A percentile compares a stretch with the other conserved stretches of the same genome.
These are phyloP conservation scores for Ampelomyces quisqualis DNA, from an alignment of 2,329 filamentous ascomycete genomes.

Conservation along the genomic window DNA sequence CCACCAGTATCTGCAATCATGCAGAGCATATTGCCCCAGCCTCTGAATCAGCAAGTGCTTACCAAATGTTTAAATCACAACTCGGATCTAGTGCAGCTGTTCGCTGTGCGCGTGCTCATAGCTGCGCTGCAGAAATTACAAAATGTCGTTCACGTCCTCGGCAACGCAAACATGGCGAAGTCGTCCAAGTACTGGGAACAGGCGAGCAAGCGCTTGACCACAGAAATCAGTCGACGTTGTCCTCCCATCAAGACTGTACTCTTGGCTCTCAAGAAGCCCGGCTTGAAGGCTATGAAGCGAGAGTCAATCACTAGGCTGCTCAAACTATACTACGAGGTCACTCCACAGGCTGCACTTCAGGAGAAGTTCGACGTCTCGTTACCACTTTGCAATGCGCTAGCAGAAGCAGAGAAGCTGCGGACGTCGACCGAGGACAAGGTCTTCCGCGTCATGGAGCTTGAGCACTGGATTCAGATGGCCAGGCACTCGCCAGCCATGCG, in stretches of 20 bases:
- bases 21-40: constrained; percentile 82
- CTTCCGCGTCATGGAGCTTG: constrained; percentile 70
- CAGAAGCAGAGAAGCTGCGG: constrained; percentile 54
- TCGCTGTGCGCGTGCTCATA: constrained; percentile 76
- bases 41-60: constrained; percentile 76
- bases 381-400: constrained; percentile 68
- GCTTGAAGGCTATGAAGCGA: constrained; percentile 70
- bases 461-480: constrained; percentile 79
- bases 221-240: constrained; percentile 74
- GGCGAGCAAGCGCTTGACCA: constrained; percentile 65
- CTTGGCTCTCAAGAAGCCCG: constrained; percentile 68
- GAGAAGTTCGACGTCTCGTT: constrained; percentile 87
- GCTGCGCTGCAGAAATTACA: constrained; percentile 77
- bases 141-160: constrained; percentile 62
- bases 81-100: constrained; percentile 78
- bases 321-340: constrained; percentile 78
- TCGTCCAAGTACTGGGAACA: constrained; percentile 64
- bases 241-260: constrained; percentile 82
- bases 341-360: constrained; percentile 75
- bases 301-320: constrained; percentile 78
- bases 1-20: constrained; percentile 77
- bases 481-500: constrained; percentile 79
- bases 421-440: constrained; percentile 51
- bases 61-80: constrained; percentile 76
- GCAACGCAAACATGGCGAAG: constrained; percentile 44